A percentile compares a stretch with the other conserved stretches of the same genome.
Evolutionary conservation across 371 early-diverging fungal genomes (phyloP).

Genomic region (Homolaphlyctis polyrhiza): DNA sequence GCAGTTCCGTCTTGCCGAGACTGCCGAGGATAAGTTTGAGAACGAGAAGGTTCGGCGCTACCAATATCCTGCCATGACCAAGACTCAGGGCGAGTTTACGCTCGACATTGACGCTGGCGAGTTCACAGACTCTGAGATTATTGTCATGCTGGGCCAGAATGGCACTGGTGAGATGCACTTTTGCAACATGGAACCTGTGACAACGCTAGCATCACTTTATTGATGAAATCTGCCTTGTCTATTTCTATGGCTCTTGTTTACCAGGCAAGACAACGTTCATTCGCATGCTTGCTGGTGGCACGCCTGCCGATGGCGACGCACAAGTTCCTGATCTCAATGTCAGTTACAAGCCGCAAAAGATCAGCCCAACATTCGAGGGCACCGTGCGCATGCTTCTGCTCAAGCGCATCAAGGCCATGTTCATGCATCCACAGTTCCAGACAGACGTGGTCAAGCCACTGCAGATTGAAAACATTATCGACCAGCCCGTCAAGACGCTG

Average conservation of each 20-base stretch:
- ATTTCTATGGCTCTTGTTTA: slow-evolving; percentile 2
- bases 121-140: slow-evolving; percentile 97
- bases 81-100: slow-evolving; percentile 80
- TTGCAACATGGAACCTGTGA: neutral
- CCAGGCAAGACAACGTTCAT: slow-evolving; percentile 97
- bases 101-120: slow-evolving; percentile 79
- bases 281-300: slow-evolving; percentile 87
- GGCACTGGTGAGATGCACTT: slow-evolving; percentile 93
- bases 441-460: slow-evolving; percentile 98
- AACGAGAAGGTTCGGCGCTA: slow-evolving; percentile 62
- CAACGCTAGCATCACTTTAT: neutral
- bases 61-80: slow-evolving; percentile 85
- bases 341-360: slow-evolving; percentile 99
- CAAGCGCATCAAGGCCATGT: slow-evolving; percentile 87
- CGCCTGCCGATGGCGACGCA: slow-evolving; percentile 71
- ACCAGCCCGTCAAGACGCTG: slow-evolving; percentile 80
- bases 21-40: slow-evolving; percentile 58
- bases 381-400: slow-evolving; percentile 96
- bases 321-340: slow-evolving; percentile 84
- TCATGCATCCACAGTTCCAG: slow-evolving; percentile 95
- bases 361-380: slow-evolving; percentile 92
- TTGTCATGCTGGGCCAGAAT: slow-evolving; percentile 99
- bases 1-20: slow-evolving; percentile 93
- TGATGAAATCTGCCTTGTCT: too few species aligned
- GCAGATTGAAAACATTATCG: slow-evolving; percentile 89